Conservation (phyloP, 2,329 filamentous ascomycete species). For the Cladophialophora chaetospira region DNA sequence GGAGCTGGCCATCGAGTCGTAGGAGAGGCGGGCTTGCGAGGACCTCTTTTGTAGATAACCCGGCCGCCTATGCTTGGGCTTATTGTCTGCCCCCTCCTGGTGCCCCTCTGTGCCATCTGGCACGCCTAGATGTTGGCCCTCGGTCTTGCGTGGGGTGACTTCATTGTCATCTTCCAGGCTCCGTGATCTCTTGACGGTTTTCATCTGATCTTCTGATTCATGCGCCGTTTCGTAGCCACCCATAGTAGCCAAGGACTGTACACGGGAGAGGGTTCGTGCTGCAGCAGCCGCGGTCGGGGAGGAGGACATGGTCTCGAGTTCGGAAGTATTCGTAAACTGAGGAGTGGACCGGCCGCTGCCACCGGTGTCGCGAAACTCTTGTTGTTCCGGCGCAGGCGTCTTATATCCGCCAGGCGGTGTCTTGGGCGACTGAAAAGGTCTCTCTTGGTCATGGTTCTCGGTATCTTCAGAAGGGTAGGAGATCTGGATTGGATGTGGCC, state of each 20-base stretch:
- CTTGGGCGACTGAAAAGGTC: conserved; percentile 26
- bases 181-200: neutral
- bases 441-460: conserved; percentile 11
- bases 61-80: conserved; percentile 47
- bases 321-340: conserved; percentile 40
- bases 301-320: conserved; percentile 46
- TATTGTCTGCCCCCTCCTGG: conserved; percentile 13
- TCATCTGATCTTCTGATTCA: conserved; percentile 18
- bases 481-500: conserved; percentile 23
- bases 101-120: conserved; percentile 16
- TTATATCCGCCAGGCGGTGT: conserved; percentile 36
- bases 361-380: conserved; percentile 25
- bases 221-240: conserved; percentile 36
- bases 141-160: conserved; percentile 21
- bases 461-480: conserved; percentile 16
- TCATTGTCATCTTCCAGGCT: conserved; percentile 28
- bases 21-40: conserved; percentile 60
- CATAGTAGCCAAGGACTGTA: conserved; percentile 40
- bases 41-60: conserved; percentile 59
- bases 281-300: conserved; percentile 50
- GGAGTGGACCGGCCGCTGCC: conserved; percentile 29
- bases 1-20: conserved; percentile 56
- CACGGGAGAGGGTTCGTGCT: conserved; percentile 43
- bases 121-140: conserved; percentile 17
- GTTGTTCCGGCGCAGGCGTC: conserved; percentile 34